phyloP scores from a whole-genome alignment of 306 rosid species.

The Vigna nakashimae region DNA sequence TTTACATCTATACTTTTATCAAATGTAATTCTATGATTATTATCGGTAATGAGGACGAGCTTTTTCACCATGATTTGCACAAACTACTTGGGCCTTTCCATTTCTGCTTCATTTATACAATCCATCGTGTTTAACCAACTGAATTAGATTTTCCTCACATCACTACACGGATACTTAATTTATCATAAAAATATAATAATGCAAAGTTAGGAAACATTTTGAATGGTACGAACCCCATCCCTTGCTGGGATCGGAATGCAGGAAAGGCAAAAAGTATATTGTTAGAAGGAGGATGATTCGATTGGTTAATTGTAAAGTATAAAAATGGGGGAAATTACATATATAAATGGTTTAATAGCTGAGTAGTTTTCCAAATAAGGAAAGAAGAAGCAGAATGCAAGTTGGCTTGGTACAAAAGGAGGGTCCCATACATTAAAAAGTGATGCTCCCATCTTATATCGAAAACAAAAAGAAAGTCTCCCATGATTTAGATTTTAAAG shows the following conservation, averaged over 20 bases:
- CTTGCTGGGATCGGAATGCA: background rate
- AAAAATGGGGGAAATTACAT: background rate
- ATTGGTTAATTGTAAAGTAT: background rate
- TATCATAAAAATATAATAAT: too few species aligned
- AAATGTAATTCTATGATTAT: constrained; percentile 9
- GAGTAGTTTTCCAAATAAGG: constrained; percentile 25
- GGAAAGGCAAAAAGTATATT: background rate
- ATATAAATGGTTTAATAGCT: constrained; percentile 8
- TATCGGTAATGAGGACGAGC: constrained; percentile 7
- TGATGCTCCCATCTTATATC: background rate
- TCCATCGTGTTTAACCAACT: too few species aligned
- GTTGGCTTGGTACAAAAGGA: constrained; percentile 8
- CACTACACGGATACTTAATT: too few species aligned
- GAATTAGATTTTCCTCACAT: too few species aligned
- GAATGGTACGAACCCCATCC: too few species aligned
- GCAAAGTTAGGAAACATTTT: too few species aligned
- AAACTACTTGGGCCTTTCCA: too few species aligned
- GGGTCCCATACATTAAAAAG: background rate
- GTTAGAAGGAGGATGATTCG: background rate
- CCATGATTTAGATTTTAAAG: background rate
- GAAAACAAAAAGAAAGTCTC: background rate
- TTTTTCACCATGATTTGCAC: background rate
- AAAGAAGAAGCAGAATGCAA: constrained; percentile 15
- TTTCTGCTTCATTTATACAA: too few species aligned
- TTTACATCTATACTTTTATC: background rate